These are phyloP conservation scores for Lactarius quietus DNA, from an alignment of 768 basidiomycete genomes.

Conservation along the genomic window DNA sequence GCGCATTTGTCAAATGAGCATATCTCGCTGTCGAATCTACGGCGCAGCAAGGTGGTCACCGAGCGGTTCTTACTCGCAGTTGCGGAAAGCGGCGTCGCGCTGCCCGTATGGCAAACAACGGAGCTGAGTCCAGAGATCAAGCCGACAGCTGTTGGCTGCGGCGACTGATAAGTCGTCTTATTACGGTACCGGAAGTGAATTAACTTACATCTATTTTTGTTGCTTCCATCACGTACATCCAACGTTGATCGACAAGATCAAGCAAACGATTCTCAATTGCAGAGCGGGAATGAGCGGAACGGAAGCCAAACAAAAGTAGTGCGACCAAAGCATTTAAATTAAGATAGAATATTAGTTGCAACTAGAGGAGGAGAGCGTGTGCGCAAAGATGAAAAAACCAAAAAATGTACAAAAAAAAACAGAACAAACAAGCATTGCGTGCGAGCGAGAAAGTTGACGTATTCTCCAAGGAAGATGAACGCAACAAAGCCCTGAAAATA, in stretches of 20 bases:
- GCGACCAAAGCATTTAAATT: neutral
- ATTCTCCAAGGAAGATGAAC: too few species aligned
- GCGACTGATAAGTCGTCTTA: too few species aligned
- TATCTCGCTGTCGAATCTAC: slow-evolving; percentile 79
- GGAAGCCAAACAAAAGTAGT: neutral
- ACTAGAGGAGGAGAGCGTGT: neutral
- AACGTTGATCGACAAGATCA: neutral
- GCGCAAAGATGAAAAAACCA: neutral
- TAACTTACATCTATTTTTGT: neutral
- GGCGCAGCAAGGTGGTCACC: slow-evolving; percentile 70
- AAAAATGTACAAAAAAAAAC: neutral
- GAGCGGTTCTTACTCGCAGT: slow-evolving; percentile 67
- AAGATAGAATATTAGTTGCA: neutral
- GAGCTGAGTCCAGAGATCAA: neutral
- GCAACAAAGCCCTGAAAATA: too few species aligned
- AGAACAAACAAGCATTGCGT: neutral
- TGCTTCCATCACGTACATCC: neutral
- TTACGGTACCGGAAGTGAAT: neutral
- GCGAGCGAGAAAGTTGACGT: neutral
- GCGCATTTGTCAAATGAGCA: slow-evolving; percentile 94
- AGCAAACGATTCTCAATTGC: too few species aligned
- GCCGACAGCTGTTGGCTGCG: neutral
- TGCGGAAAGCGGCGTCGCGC: slow-evolving; percentile 32
- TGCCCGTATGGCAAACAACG: neutral
- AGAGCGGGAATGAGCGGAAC: neutral